These are phyloP conservation scores for Trebouxia gelatinosa DNA, from an alignment of 163 green algal species.

Conservation along the genomic window DNA sequence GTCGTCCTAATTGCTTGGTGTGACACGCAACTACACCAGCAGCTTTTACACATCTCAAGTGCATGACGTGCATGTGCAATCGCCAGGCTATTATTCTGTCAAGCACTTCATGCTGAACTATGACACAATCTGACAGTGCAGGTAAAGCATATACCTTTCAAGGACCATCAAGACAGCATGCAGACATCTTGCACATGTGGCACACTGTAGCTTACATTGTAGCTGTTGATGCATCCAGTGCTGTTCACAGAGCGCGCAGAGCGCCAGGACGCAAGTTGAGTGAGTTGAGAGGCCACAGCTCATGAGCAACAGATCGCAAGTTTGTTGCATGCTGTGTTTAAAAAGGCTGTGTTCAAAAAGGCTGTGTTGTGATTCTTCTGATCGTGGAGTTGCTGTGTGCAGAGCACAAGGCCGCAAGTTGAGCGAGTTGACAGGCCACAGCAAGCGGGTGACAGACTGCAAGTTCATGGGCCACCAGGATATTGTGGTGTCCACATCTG, in stretches of 20 bases:
- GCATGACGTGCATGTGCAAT: neutral
- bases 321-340: no score
- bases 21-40: no score
- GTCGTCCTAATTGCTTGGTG: neutral
- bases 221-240: neutral
- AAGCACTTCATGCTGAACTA: neutral
- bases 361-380: no score
- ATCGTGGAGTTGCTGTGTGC: no score
- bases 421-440: conserved; percentile 75
- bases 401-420: conserved; percentile 40
- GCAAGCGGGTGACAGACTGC: conserved; percentile 79
- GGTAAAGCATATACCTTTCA: neutral
- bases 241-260: neutral
- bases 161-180: neutral
- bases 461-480: conserved; percentile 51
- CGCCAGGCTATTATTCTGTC: neutral
- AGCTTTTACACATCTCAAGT: no score
- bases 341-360: no score
- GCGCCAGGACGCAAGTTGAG: conserved; percentile 49
- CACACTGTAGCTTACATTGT: neutral
- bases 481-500: conserved; percentile 67
- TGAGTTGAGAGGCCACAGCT: conserved; percentile 80
- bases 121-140: neutral
- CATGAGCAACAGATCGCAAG: conserved; percentile 73
- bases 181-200: neutral